Evolutionary conservation across 257 asterid genomes (phyloP), one percentile per base, ranked within the genome.

Genomic region (Asclepias syriaca): DNA sequence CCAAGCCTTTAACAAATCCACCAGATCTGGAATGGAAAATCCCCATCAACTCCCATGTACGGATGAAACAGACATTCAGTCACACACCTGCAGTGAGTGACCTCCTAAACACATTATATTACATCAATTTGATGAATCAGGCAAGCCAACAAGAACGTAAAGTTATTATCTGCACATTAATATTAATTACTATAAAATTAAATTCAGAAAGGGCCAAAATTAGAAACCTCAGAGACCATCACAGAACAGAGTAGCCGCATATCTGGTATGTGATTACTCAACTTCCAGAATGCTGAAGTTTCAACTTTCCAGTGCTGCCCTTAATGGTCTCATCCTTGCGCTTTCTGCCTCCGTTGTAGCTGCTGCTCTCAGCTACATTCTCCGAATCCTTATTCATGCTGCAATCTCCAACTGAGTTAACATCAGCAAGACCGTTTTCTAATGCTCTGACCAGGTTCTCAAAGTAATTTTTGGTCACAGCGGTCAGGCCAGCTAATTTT

Each of bases 371-470:
- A 3, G 89, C 86, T 60, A 19, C 74, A 45, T 57, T 74, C 73
- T 79, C 85, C 63, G 88, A 80, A 81, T 77, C 77, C 10, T 67
- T 48, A 54, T 78, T 76, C 77, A 81, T 82, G 68, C 82, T 81
- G 68, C 83, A 69, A 68, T 77, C 78, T 32, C 83, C 87, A 77
- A 76, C 89, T 43, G 97, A 77, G 77, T 82, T 88, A 68, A 94
- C 97, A 76, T 94, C 98, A 56, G 90, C 81, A 49, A 93, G 98
- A 66, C 96, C 97, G 54, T 88, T 89, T 85, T 93, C 98, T 45
- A 93, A 82, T 66, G 97, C 97, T 77, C 87, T 82, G 45, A 93
- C 98, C 85, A 93, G 80, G 85, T 93, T 91, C 56, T 93, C 96
- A 69, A 93, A 93, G 90, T 89, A 91, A 78, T 83, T 88, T 66